Evolutionary conservation across 2,329 filamentous ascomycete species (phyloP), one percentile per base, ranked within the genome.

Genomic region (Graphilbum fragrans): DNA sequence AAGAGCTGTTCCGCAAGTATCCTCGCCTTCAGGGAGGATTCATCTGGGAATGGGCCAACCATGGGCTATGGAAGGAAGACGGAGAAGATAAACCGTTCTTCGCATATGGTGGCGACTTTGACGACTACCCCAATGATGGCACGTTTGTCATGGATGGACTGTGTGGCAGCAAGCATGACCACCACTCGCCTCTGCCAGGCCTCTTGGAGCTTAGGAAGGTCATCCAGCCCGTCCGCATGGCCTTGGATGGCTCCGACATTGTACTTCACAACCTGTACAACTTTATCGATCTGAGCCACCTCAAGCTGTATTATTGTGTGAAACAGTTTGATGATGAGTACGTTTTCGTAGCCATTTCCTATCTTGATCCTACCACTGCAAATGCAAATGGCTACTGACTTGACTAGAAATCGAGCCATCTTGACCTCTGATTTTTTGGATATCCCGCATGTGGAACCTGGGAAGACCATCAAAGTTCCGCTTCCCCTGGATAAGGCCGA

Each of bases 41-140:
- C 46, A 70, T 80, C 49, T 80, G 76, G 75, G 75, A 80, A 51
- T 80, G 75, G 75, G 72, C 70, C 0, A 79, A 77, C 56, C 74
- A 78, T 41, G 73, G 74, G 0, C 55, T 78, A 1, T 66, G 63
- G 59, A 68, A 65, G 46, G 60, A 66, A 17, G 59, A 63, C 4
- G 49, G 55, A 19, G 55, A 60, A 39, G 64, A 59, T 21, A 63
- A 59, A 42, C 58, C 57, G 0, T 77, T 67, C 50, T 76, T 73
- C 47, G 75, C 65, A 2, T 79, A 77, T 38, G 76, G 75, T 3
- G 74, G 75, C 10, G 74, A 80, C 50, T 80, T 78, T 55, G 72
- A 69, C 1, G 76, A 80, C 44, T 53, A 60, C 2, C 76, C 75
- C 0, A 74, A 80, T 44, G 75, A 80, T 44, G 64, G 64, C 2